These are phyloP conservation scores for Euphorbia corollata DNA, from an alignment of 441 rosid genomes.

Conservation along the genomic window DNA sequence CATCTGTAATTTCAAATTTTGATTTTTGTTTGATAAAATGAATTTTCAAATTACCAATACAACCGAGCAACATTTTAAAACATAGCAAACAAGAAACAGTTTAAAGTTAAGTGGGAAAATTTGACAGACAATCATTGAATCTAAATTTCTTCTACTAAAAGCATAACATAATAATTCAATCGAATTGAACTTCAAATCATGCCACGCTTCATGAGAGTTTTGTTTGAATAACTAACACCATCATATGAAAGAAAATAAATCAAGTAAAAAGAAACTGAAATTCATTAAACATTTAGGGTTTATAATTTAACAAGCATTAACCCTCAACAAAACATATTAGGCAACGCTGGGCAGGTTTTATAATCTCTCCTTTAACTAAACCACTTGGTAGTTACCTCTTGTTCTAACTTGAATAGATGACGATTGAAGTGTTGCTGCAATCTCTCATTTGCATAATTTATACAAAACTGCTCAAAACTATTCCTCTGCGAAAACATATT, in stretches of 20 bases:
- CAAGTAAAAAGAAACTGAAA: neutral
- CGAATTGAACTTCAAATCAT: neutral
- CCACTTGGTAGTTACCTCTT: constrained; percentile 55
- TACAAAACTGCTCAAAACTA: constrained; percentile 99
- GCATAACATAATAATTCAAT: neutral
- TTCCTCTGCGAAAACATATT: constrained; percentile 57
- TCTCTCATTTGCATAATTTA: constrained; percentile 98
- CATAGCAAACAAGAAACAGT: neutral
- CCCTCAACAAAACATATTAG: neutral
- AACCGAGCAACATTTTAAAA: neutral
- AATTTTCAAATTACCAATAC: neutral
- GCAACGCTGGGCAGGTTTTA: neutral
- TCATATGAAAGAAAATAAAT: neutral
- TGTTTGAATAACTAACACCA: neutral
- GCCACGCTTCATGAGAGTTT: neutral
- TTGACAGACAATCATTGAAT: neutral
- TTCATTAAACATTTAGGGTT: neutral
- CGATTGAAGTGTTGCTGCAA: constrained; percentile 98
- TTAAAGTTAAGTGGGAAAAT: neutral
- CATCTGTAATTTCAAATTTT: neutral
- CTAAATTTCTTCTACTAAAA: constrained; percentile 1
- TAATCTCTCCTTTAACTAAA: neutral
- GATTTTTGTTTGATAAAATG: neutral
- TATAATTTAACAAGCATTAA: neutral
- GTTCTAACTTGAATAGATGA: constrained; percentile 95